Percentiles rank a stretch among this genome's conserved stretches.
These are phyloP conservation scores for Cardamine resedifolia DNA, from an alignment of 345 rosid genomes.

Conservation along the genomic window DNA sequence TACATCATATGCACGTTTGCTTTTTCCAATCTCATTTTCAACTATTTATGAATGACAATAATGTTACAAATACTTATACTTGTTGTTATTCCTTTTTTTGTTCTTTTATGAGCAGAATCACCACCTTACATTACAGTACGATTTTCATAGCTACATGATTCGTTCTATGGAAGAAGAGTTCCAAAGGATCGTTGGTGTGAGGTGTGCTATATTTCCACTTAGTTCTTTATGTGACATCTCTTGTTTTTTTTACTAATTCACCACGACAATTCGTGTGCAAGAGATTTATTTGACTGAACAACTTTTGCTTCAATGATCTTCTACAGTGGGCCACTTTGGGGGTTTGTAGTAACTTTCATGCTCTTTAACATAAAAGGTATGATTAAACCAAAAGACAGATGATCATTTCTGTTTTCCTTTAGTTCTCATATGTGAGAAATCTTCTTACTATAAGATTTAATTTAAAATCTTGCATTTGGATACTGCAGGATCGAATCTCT, in stretches of 20 bases:
- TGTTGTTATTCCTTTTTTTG: background rate
- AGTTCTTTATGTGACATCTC: background rate
- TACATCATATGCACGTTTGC: conserved; percentile 23
- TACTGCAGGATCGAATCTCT: conserved; percentile 84
- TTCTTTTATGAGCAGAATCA: conserved; percentile 67
- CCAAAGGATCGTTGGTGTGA: conserved; percentile 89
- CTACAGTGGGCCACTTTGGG: conserved; percentile 92
- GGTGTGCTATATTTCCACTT: conserved; percentile 47
- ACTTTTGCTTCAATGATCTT: conserved; percentile 21
- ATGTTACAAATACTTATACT: background rate
- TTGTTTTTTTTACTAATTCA: background rate
- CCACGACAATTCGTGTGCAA: background rate
- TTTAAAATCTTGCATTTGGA: background rate
- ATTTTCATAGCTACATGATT: conserved; percentile 95
- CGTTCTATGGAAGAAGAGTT: conserved; percentile 99
- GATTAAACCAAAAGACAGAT: background rate
- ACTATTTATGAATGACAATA: background rate
- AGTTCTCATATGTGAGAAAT: background rate
- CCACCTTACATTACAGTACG: conserved; percentile 64
- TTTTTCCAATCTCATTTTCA: conserved; percentile 7
- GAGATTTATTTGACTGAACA: background rate
- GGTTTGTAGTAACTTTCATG: conserved; percentile 95
- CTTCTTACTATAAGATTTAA: background rate
- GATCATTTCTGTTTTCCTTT: background rate
- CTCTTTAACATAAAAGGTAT: conserved; percentile 87